Base-by-base conservation (phyloP, 352 stramenopile genomes). In the Phytophthora fragariae region DNA sequence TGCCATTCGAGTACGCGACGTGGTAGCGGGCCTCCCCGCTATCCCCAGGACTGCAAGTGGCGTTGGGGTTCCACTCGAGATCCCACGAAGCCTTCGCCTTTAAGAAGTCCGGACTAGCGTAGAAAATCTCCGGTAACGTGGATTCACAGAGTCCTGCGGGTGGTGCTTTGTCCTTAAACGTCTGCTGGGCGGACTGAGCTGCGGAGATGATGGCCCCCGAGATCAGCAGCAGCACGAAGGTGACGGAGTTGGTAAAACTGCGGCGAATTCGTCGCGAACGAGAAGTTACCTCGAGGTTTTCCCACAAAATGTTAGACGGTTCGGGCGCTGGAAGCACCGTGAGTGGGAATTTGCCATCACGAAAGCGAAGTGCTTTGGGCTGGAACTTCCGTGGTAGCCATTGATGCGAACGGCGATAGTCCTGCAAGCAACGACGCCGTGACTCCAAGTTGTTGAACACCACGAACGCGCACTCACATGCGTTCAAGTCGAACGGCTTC, bases 381-480 rank as follows among this genome's bases (percentile, higher is more conserved):
- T 94, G 86, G 49, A 84, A 92, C 6, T 71, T 68, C 1, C 65
- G 79, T 5, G 81, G 49, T 12, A 92, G 68, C 73, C 78, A 84
- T 24, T 69, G 69, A 3, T 72, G 71, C 5, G 80, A 93, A 4
- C 75, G 77, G 1, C 83, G 77, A 64, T 97, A 97, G 80, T 97
- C 92, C 14, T 82, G 69, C 11, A 97, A 46, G 47, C 90, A 97
- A 1, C 90, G 79, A 1, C 85, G 82, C 7, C 76, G 79, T 10
- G 88, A 96, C 63, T 96, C 91, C 46, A 95, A 54, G 58, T 96
- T 91, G 68, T 97, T 92, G 65, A 97, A 97, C 7, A 97, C 88
- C 0, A 97, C 85, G 57, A 96, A 97, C 0, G 92, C 92, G 57
- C 88, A 95, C 39, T 92, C 79, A 33, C 86, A 94, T 4, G 83